Evolutionary conservation across 768 basidiomycete species (phyloP).

Genomic region (Dentipellis fragilis): DNA sequence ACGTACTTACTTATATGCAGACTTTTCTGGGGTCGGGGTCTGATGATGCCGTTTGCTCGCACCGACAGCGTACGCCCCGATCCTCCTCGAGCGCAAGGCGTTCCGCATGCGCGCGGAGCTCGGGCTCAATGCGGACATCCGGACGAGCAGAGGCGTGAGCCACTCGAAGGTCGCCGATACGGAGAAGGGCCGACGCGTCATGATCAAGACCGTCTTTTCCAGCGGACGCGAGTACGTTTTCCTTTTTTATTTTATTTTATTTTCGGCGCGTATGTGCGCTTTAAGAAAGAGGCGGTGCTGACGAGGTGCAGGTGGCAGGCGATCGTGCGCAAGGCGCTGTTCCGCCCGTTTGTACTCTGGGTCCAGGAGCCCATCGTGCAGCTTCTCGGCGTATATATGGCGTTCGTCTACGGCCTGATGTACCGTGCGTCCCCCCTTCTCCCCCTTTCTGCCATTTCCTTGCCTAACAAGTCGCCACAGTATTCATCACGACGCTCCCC

Average conservation of each 20-base stretch:
- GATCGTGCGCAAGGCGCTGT: slow-evolving; percentile 43
- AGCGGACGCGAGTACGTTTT: slow-evolving; percentile 32
- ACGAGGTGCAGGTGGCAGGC: slow-evolving; percentile 33
- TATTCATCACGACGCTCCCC: slow-evolving; percentile 60
- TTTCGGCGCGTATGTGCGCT: not conserved
- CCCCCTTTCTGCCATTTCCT: no score
- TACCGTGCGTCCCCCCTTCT: slow-evolving; percentile 7
- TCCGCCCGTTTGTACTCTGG: slow-evolving; percentile 60
- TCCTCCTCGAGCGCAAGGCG: slow-evolving; percentile 42
- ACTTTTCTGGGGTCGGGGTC: no score
- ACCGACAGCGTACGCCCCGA: slow-evolving; percentile 11
- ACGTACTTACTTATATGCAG: slow-evolving; percentile 11
- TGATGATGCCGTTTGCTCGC: no score
- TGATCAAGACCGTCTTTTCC: slow-evolving; percentile 38
- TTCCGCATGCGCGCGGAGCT: slow-evolving; percentile 21
- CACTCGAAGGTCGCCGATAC: slow-evolving; percentile 28
- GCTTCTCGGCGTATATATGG: slow-evolving; percentile 57
- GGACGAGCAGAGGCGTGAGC: not conserved
- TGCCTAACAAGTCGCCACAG: slow-evolving; percentile 21
- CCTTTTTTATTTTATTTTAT: not conserved
- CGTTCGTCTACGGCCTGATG: slow-evolving; percentile 47
- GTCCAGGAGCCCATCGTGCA: slow-evolving; percentile 55
- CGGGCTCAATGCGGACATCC: not conserved
- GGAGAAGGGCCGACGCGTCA: slow-evolving; percentile 30
- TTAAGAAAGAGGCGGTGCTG: not conserved